Base-by-base conservation (phyloP, 1,284 basidiomycete species). In the Ustilago hordei region DNA sequence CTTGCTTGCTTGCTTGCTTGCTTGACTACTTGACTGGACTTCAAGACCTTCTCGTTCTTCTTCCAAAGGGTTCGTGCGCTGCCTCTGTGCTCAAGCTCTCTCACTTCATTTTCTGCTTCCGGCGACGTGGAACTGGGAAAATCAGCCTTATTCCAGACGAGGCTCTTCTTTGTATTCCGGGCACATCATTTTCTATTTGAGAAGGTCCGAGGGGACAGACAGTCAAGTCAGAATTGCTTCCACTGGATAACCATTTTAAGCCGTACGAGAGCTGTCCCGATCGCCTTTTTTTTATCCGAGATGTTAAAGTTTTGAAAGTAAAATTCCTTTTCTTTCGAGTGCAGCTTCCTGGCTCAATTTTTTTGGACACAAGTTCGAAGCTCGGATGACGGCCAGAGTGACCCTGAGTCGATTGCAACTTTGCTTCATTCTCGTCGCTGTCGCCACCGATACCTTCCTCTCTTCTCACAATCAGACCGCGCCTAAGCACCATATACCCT, bases 91-190 rank as follows among this genome's bases (percentile, higher is more conserved):
- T 17, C 23, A 28, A 13, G 39, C 39, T 41, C 39, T 13, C 39
- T 28, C 39, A 41, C 6, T 56, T 52, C n/a, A 23, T 47, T 38
- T 65, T 60, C 69, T 63, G 48, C 70, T 73, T 73, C 55, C 65
- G 65, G 70, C 70, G 70, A 73, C 70, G 70, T 73, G 70, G 70
- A 73, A 73, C 47, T 52, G 45, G 13, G 43, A 57, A 59, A 9
- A 15, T 17, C 31, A 32, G 19, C 43, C 28, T 31, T 55, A 38
- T 32, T 62, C 23, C 23, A 55, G 35, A 35, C 28, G 19, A 35
- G 43, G 28, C 31, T 32, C 15, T 9, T 11, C 31, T 57, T 53
- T 47, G 39, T 19, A 54, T 34, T 17, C n/a, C 4, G 13, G 28
- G 8, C 23, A 41, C 31, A n/a, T 19, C 34, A 47, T 8, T 47